Conservation (phyloP, 306 rosid genomes). For the Begonia peltatifolia region DNA sequence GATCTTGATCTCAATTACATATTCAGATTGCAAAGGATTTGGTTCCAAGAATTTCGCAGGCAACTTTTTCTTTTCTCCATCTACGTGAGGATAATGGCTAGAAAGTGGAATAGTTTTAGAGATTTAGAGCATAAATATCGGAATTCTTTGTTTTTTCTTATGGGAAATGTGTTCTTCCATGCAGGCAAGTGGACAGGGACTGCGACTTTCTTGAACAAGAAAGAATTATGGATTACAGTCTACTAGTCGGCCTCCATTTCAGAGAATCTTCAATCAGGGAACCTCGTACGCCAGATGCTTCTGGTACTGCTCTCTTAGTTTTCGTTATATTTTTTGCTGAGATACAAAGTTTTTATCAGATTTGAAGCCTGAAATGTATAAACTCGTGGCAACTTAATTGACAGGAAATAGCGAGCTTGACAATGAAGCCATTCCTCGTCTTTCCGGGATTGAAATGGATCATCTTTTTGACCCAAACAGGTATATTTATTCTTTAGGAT, state of each 20-base stretch:
- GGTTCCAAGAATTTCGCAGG: conserved; percentile 90
- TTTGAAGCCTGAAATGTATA: too few species aligned
- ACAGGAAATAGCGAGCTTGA: conserved; percentile 14
- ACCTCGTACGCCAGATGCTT: conserved; percentile 17
- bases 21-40: conserved; percentile 68
- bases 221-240: conserved; percentile 92
- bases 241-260: conserved; percentile 90
- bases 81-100: too few species aligned
- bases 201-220: conserved; percentile 92
- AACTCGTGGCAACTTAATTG: conserved; percentile 2
- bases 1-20: conserved; percentile 80
- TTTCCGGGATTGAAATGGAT: conserved; percentile 20
- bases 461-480: conserved; percentile 32
- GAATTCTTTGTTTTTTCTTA: not conserved
- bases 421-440: not conserved
- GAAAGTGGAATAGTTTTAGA: too few species aligned
- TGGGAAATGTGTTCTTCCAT: conserved; percentile 6
- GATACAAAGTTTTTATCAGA: too few species aligned
- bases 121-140: too few species aligned
- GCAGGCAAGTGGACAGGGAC: conserved; percentile 92
- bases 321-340: conserved; percentile 9
- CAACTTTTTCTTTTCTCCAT: conserved; percentile 10
- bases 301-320: conserved; percentile 15
- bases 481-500: conserved; percentile 15
- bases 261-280: conserved; percentile 31